Evolutionary conservation across 1,139 yeast species (phyloP).

Genomic region (Taphrina wiesneri): DNA sequence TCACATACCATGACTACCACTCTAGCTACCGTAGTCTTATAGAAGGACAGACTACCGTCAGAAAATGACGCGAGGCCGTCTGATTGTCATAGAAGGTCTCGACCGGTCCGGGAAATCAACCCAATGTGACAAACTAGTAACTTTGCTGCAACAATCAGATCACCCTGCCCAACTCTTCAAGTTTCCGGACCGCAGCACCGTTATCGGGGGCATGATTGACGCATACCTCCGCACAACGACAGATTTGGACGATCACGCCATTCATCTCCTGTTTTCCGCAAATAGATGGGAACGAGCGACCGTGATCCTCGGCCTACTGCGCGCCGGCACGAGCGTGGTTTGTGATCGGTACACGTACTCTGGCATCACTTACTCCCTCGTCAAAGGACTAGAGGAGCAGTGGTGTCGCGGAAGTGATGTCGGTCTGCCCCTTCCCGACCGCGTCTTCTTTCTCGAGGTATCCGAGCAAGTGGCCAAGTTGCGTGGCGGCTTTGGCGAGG

Average conservation of each 20-base stretch:
- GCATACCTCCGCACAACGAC: slow-evolving; percentile 55
- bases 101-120: slow-evolving; percentile 96
- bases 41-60: background rate
- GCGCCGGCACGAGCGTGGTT: slow-evolving; percentile 61
- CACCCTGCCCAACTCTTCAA: slow-evolving; percentile 46
- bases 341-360: slow-evolving; percentile 89
- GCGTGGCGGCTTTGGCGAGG: slow-evolving; percentile 87
- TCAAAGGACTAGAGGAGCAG: slow-evolving; percentile 67
- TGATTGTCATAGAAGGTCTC: slow-evolving; percentile 81
- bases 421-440: slow-evolving; percentile 86
- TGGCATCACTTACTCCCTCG: slow-evolving; percentile 88
- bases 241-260: slow-evolving; percentile 62
- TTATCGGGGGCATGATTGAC: slow-evolving; percentile 76
- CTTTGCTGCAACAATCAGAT: slow-evolving; percentile 35
- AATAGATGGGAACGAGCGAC: slow-evolving; percentile 79
- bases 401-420: slow-evolving; percentile 83
- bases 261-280: slow-evolving; percentile 87
- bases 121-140: slow-evolving; percentile 59
- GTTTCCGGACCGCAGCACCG: slow-evolving; percentile 85
- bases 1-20: background rate
- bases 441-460: slow-evolving; percentile 74
- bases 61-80: background rate
- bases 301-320: slow-evolving; percentile 53
- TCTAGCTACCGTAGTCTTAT: background rate
- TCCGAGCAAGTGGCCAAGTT: slow-evolving; percentile 52